Evolutionary conservation across 371 early-diverging fungal species (phyloP).

Genomic region (Phascolomyces articulosus): DNA sequence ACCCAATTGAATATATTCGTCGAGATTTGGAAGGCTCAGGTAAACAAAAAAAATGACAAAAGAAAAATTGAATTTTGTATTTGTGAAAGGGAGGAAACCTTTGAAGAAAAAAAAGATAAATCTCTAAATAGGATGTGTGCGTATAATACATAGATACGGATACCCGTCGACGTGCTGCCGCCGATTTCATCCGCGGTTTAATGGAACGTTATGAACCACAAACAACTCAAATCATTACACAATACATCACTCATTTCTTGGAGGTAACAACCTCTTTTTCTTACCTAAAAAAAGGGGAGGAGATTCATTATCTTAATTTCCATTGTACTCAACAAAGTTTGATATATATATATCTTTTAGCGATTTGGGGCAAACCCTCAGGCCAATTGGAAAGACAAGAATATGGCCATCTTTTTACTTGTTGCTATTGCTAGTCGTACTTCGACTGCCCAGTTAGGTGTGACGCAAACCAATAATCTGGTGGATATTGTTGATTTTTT

Average conservation of each 20-base stretch:
- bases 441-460: constrained; percentile 70
- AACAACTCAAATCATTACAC: constrained; percentile 81
- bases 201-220: constrained; percentile 84
- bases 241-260: constrained; percentile 77
- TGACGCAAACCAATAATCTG: constrained; percentile 75
- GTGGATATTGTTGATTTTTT: constrained; percentile 88
- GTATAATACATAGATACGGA: constrained; percentile 66
- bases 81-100: too few species aligned
- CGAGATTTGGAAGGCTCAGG: constrained; percentile 93
- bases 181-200: constrained; percentile 92
- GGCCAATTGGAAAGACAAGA: constrained; percentile 94
- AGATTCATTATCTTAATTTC: too few species aligned
- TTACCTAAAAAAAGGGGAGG: too few species aligned
- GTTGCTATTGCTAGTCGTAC: constrained; percentile 84
- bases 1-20: constrained; percentile 92
- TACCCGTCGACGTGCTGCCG: constrained; percentile 90
- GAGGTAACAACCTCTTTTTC: constrained; percentile 35
- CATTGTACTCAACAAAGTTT: too few species aligned
- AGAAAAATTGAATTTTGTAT: too few species aligned
- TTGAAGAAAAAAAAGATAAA: too few species aligned
- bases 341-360: constrained; percentile 25
- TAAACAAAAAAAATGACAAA: constrained; percentile 15
- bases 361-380: constrained; percentile 71
- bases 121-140: too few species aligned
- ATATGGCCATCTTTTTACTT: constrained; percentile 91